These are phyloP conservation scores for Colletotrichum gigasporum DNA, from an alignment of 2,329 filamentous ascomycete genomes.

Conservation along the genomic window DNA sequence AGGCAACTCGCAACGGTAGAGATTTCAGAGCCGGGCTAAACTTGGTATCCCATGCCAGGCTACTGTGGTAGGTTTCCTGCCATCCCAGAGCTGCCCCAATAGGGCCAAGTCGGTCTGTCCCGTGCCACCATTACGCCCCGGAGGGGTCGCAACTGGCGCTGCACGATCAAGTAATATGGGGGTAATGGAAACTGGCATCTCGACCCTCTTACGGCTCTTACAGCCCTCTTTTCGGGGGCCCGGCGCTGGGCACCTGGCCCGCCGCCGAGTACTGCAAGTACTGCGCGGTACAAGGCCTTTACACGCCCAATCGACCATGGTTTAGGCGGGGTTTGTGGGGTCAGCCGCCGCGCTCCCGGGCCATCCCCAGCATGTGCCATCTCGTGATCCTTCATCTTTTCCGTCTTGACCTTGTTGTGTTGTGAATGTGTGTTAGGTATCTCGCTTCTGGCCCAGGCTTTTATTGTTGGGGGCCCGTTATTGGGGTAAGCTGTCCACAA, in stretches of 20 bases:
- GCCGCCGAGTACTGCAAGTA: not conserved
- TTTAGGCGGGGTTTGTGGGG: constrained; percentile 25
- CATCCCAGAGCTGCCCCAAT: constrained; percentile 10
- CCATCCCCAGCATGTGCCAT: constrained; percentile 26
- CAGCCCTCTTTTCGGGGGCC: not conserved
- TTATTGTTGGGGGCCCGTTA: not conserved
- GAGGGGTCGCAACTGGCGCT: constrained; percentile 5
- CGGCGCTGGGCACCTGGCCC: constrained; percentile 1
- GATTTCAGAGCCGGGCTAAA: not conserved
- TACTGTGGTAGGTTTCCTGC: not conserved
- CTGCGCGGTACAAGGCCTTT: not conserved
- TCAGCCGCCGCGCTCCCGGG: constrained; percentile 29
- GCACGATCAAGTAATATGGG: constrained; percentile 36
- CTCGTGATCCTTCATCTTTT: constrained; percentile 27
- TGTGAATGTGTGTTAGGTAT: not conserved
- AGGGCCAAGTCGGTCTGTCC: constrained; percentile 31
- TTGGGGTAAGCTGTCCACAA: constrained; percentile 3
- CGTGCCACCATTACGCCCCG: constrained; percentile 28
- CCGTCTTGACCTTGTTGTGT: not conserved
- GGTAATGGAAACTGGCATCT: constrained; percentile 34
- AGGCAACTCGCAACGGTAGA: not conserved
- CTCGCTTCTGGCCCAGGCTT: not conserved
- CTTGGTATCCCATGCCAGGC: constrained; percentile 5
- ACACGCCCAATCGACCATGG: constrained; percentile 1
- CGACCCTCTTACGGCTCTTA: not conserved